Conservation (phyloP, 148 eudicot species). For the Dianthus caryophyllus region DNA sequence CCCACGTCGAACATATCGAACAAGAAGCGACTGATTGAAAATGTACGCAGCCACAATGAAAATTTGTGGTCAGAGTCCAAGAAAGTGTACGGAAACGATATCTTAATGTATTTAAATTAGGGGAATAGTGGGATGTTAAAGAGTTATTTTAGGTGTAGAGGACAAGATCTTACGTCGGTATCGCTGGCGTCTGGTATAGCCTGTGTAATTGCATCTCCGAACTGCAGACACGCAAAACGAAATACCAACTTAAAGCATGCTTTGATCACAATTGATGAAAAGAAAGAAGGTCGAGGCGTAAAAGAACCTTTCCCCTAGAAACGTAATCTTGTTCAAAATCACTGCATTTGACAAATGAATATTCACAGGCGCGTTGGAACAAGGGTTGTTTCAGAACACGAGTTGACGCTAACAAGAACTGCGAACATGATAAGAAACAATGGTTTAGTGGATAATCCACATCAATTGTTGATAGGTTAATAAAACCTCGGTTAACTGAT, state of each 20-base stretch:
- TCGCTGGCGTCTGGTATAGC: constrained; percentile 14
- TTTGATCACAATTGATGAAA: not conserved
- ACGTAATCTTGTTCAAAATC: constrained; percentile 13
- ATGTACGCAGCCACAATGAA: not conserved
- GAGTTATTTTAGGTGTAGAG: not conserved
- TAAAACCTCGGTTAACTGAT: not conserved
- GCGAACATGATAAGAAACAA: constrained; percentile 14
- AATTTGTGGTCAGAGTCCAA: not conserved
- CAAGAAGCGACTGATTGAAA: constrained; percentile 16
- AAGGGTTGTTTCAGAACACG: constrained; percentile 31
- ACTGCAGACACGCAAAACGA: constrained; percentile 20
- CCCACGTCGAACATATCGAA: constrained; percentile 27
- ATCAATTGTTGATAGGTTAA: too few species aligned
- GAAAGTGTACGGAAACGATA: not conserved
- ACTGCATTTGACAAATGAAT: constrained; percentile 23
- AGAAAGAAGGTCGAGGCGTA: not conserved
- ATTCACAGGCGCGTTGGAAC: constrained; percentile 33
- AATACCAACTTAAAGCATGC: not conserved
- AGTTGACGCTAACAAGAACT: constrained; percentile 33
- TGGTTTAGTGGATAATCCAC: not conserved
- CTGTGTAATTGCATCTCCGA: constrained; percentile 23
- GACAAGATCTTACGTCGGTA: constrained; percentile 28
- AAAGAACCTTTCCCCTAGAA: constrained; percentile 19
- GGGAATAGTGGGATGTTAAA: too few species aligned
- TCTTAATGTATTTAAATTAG: too few species aligned